These are phyloP conservation scores for Dactylellina haptotyla DNA, from an alignment of 2,329 filamentous ascomycete genomes.

Conservation along the genomic window DNA sequence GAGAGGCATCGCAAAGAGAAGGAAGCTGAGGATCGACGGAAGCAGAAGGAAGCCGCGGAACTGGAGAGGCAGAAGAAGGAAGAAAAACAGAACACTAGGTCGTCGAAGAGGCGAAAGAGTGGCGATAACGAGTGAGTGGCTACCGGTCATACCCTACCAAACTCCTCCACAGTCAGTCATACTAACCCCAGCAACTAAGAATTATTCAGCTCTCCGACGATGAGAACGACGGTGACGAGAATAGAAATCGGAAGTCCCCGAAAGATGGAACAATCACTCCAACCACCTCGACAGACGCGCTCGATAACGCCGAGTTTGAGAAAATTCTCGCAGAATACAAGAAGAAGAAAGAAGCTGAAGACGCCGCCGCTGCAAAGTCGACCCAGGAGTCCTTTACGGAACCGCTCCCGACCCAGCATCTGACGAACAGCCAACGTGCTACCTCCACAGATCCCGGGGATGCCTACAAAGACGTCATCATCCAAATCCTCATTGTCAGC, in stretches of 20 bases:
- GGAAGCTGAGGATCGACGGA: conserved; percentile 11
- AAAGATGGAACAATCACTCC: conserved; percentile 1
- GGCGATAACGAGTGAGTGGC: conserved; percentile 13
- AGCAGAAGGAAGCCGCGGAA: conserved; percentile 11
- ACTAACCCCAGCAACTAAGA: too few relatives aligned
- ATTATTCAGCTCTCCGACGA: conserved; percentile 12
- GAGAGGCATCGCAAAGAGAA: conserved; percentile 22
- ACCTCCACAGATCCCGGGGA: conserved; percentile 25
- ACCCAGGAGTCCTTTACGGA: neutral
- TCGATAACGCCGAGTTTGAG: conserved; percentile 35
- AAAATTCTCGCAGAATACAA: conserved; percentile 36
- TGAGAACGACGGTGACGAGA: conserved; percentile 21
- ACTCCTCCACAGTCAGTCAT: too few relatives aligned
- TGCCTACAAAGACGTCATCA: conserved; percentile 33
- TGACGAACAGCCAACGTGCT: conserved; percentile 11
- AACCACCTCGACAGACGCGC: neutral
- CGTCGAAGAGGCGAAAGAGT: conserved; percentile 42
- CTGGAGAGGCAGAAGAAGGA: conserved; percentile 3
- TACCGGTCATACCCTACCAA: neutral
- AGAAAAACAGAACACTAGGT: conserved; percentile 1
- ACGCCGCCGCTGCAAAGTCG: conserved; percentile 1
- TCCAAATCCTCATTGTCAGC: conserved; percentile 43
- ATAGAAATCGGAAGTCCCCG: conserved; percentile 8
- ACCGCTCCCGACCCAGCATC: neutral
- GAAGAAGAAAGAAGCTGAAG: conserved; percentile 17